phyloP scores from a whole-genome alignment of 305 asterid species.

The Solanum hybrid region DNA sequence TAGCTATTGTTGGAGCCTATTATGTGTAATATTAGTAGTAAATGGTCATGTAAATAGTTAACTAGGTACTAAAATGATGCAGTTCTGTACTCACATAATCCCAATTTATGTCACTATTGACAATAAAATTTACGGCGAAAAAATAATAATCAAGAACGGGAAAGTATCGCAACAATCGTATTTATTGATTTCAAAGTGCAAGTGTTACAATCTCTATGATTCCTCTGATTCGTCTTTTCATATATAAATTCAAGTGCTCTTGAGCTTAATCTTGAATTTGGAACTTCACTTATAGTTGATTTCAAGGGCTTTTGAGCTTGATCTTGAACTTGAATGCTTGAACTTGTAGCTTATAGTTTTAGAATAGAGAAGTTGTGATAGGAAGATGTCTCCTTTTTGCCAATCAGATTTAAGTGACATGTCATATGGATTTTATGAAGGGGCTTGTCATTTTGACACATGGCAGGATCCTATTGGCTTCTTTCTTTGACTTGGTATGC shows the following conservation, averaged over 20 bases:
- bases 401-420: too few species aligned
- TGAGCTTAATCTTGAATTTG: neutral
- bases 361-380: too few species aligned
- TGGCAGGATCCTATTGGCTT: too few species aligned
- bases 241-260: too few species aligned
- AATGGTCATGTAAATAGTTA: neutral
- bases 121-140: neutral
- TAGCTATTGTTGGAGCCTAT: neutral
- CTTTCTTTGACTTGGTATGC: too few species aligned
- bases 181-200: neutral
- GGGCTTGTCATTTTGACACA: too few species aligned
- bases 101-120: neutral
- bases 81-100: neutral
- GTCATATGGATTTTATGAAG: too few species aligned
- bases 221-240: neutral
- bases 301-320: neutral
- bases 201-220: neutral
- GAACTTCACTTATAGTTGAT: neutral
- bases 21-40: neutral
- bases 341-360: neutral
- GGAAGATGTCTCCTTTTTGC: too few species aligned
- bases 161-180: neutral
- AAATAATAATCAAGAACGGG: too few species aligned
- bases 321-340: neutral
- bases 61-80: neutral